Conservation (phyloP, 495 filamentous ascomycete species). For the Aspergillus mulundensis region DNA sequence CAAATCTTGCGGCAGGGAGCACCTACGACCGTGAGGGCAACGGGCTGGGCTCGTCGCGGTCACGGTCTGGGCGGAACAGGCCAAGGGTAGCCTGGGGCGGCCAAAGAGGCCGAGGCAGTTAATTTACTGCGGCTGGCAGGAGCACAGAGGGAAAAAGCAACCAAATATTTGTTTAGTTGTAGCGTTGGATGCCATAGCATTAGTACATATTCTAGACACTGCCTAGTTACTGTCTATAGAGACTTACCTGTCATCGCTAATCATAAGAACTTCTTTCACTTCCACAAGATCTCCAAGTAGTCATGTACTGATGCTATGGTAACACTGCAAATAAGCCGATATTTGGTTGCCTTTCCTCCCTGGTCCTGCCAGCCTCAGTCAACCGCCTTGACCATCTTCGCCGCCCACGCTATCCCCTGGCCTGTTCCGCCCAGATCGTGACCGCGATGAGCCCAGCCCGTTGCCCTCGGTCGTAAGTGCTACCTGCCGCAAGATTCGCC, state of each 20-base stretch:
- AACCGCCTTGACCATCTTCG: conserved; percentile 23
- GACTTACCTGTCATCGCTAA: conserved; percentile 7
- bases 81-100: conserved; percentile 27
- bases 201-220: conserved; percentile 12
- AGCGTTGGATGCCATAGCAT: background rate
- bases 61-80: conserved; percentile 5
- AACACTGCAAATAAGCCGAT: no score
- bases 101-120: conserved; percentile 24
- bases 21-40: conserved; percentile 15
- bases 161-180: background rate
- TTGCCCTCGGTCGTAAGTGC: conserved; percentile 14
- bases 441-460: conserved; percentile 1
- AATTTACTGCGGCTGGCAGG: background rate
- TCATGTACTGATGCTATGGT: no score
- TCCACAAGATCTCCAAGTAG: no score
- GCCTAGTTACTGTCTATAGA: conserved; percentile 9
- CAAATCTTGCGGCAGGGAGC: conserved; percentile 19
- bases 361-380: background rate
- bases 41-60: conserved; percentile 2
- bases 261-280: background rate
- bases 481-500: background rate
- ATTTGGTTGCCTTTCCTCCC: no score
- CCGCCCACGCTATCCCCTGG: conserved; percentile 27
- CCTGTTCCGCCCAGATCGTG: conserved; percentile 5
- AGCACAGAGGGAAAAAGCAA: background rate